Evolutionary conservation across 192 early-diverging fungal genomes (phyloP).

Genomic region (Podila horticola): DNA sequence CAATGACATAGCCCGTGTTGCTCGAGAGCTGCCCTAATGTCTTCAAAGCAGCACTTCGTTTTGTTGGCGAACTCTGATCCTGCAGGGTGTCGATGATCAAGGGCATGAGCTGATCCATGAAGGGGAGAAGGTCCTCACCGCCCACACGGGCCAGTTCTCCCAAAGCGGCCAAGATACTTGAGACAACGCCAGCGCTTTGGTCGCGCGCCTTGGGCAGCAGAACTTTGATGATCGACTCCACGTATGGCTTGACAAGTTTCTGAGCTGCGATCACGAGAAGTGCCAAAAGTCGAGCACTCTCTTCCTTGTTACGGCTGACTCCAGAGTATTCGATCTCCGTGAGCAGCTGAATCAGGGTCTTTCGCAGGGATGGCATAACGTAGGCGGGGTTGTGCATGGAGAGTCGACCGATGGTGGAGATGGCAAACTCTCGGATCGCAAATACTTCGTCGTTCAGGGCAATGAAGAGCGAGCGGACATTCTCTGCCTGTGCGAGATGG

Average conservation of each 20-base stretch:
- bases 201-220: conserved; percentile 87
- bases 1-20: conserved; percentile 89
- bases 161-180: conserved; percentile 79
- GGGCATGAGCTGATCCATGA: conserved; percentile 83
- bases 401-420: conserved; percentile 88
- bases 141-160: conserved; percentile 88
- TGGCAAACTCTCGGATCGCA: conserved; percentile 83
- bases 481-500: conserved; percentile 90
- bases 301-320: conserved; percentile 86
- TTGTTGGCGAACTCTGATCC: conserved; percentile 84
- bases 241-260: conserved; percentile 88
- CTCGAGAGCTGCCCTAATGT: conserved; percentile 87
- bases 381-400: conserved; percentile 91
- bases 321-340: conserved; percentile 92
- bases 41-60: conserved; percentile 88
- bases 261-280: conserved; percentile 82
- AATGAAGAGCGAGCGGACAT: conserved; percentile 88
- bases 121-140: conserved; percentile 83
- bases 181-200: conserved; percentile 79
- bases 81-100: conserved; percentile 90
- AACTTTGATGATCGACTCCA: conserved; percentile 86
- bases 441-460: conserved; percentile 94
- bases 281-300: conserved; percentile 81
- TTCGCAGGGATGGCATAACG: conserved; percentile 89
- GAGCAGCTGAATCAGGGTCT: conserved; percentile 86